A percentile compares a stretch with the other conserved stretches of the same genome.
Evolutionary conservation across 1,284 basidiomycete genomes (phyloP).

Genomic region (Moesziomyces antarcticus): DNA sequence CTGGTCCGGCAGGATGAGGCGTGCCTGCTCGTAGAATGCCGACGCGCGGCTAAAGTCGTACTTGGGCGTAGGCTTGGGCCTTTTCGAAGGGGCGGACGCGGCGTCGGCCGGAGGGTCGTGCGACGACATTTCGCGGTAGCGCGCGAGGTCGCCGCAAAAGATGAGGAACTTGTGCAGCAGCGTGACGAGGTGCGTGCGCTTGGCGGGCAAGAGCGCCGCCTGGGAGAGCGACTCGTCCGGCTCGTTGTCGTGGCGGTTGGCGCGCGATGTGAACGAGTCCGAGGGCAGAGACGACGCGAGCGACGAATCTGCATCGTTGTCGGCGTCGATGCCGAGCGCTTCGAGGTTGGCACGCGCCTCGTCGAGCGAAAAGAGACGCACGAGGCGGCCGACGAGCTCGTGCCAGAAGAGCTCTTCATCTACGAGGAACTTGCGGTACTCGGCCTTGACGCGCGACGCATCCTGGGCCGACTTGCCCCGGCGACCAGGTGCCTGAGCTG

Average conservation of each 20-base stretch:
- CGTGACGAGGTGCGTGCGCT: constrained; percentile 64
- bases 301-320: constrained; percentile 36
- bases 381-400: constrained; percentile 54
- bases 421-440: constrained; percentile 56
- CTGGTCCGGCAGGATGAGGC: constrained; percentile 58
- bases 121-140: constrained; percentile 87
- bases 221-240: constrained; percentile 43
- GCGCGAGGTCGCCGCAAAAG: constrained; percentile 90
- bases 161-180: constrained; percentile 86
- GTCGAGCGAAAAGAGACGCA: constrained; percentile 54
- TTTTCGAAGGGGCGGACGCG: constrained; percentile 12
- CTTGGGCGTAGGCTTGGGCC: constrained; percentile 14
- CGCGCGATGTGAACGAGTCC: constrained; percentile 36
- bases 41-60: constrained; percentile 57
- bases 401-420: constrained; percentile 62
- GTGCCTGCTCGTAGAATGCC: constrained; percentile 60
- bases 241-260: constrained; percentile 33
- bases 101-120: constrained; percentile 24
- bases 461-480: constrained; percentile 43
- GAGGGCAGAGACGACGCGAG: constrained; percentile 31
- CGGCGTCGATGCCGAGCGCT: constrained; percentile 50
- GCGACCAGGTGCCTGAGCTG: constrained; percentile 16
- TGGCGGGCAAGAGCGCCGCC: constrained; percentile 48
- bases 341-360: constrained; percentile 53
- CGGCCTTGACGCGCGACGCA: constrained; percentile 33